Conservation (phyloP, 192 early-diverging fungal genomes). For the Powellomyces hirtus region DNA sequence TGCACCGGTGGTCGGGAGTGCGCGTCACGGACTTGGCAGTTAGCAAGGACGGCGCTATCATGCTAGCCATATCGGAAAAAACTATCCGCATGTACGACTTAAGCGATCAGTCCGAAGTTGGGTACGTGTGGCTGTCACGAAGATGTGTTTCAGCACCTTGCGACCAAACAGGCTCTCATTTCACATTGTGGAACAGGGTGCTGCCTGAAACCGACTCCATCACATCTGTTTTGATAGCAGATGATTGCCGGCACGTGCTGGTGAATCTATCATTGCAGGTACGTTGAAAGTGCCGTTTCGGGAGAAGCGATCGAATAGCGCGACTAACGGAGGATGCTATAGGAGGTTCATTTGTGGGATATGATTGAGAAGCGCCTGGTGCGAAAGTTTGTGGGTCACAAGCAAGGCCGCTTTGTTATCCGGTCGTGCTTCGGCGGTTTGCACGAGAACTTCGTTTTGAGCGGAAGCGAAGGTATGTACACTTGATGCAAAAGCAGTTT, state of each 20-base stretch:
- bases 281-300: neutral
- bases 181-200: too few relatives aligned
- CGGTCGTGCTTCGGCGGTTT: constrained; percentile 88
- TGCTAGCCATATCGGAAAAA: constrained; percentile 69
- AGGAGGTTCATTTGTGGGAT: constrained; percentile 91
- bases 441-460: constrained; percentile 76
- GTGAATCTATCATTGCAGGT: constrained; percentile 52
- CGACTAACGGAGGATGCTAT: neutral
- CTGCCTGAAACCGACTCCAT: constrained; percentile 54
- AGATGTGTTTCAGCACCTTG: neutral
- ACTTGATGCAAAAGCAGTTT: neutral
- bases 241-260: constrained; percentile 58
- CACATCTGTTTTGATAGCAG: constrained; percentile 63
- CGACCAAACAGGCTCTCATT: neutral
- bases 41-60: constrained; percentile 51
- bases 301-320: neutral
- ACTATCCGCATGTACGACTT: constrained; percentile 66
- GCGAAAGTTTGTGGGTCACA: constrained; percentile 76
- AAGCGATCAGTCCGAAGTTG: constrained; percentile 43
- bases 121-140: constrained; percentile 11
- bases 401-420: constrained; percentile 85
- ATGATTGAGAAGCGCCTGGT: constrained; percentile 64
- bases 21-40: constrained; percentile 67
- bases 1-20: constrained; percentile 60
- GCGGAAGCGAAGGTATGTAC: constrained; percentile 85